Base-by-base conservation (phyloP, 805 yeast genomes). In the Kuraishia hungarica region DNA sequence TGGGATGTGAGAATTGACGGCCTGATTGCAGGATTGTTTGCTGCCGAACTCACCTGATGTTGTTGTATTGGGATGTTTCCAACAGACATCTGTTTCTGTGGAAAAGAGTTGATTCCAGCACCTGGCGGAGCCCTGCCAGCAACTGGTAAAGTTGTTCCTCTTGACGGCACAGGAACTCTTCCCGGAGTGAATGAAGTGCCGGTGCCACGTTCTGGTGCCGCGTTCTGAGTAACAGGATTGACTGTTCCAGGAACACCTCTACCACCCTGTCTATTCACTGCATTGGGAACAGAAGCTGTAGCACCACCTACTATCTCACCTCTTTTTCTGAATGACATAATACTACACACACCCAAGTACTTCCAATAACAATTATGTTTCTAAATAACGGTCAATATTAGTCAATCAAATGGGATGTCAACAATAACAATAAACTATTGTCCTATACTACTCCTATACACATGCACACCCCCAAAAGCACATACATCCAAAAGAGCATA, bases 1-100 rank as follows among this genome's bases (percentile, higher is more conserved):
- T 81, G 84, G 2, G 96, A 85, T 4, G 91, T 85, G 23, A 84
- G 69, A 1, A 85, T 72, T 0, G 97, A 91, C 0, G 97, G 96
- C 58, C 84, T 77, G 1, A 87, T 73, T 2, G 87, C 91, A 0
- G 84, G 84, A 65, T 83, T 78, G 20, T 21, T 43, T 26, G 55
- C 10, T 23, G 43, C n/a, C 3, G 17, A 2, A 15, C 43, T 15
- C 43, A 3, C n/a, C 11, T 7, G n/a, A n/a, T n/a, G n/a, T 15
- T 35, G 43, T 35, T 35, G 43, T 35, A 17, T 13, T 13, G 43
- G 8, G 5, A 15, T 35, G 17, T 4, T 13, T 35, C 43, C 17
- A 6, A 7, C 43, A 13, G 43, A 17, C 17, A 4, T 2, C 43
- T 13, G 43, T 13, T 17, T 35, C 43, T 35, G 43, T 35, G 43